These are phyloP conservation scores for Lyophyllum atratum DNA, from an alignment of 768 basidiomycete genomes.

Conservation along the genomic window DNA sequence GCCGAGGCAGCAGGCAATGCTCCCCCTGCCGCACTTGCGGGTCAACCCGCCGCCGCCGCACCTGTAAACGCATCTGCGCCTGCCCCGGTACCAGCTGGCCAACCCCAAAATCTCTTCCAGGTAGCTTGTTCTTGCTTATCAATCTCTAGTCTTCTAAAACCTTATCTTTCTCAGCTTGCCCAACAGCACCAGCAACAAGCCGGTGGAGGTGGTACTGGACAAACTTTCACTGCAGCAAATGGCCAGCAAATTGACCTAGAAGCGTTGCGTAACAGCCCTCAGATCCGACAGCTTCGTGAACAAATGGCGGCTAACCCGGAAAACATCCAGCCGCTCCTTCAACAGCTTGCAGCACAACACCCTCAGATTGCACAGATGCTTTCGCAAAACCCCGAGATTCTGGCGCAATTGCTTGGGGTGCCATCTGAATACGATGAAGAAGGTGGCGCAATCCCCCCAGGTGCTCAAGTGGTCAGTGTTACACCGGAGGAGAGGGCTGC, in stretches of 20 bases:
- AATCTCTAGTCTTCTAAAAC: neutral
- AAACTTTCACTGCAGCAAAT: slow-evolving; percentile 25
- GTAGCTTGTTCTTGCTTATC: slow-evolving; percentile 36
- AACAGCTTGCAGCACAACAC: slow-evolving; percentile 76
- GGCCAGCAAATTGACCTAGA: slow-evolving; percentile 43
- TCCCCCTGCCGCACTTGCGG: slow-evolving; percentile 34
- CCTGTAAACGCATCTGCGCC: slow-evolving; percentile 33
- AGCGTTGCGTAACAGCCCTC: slow-evolving; percentile 60
- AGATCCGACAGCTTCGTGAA: slow-evolving; percentile 73
- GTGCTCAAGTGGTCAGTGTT: slow-evolving; percentile 68
- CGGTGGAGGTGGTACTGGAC: slow-evolving; percentile 36
- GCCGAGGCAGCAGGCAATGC: slow-evolving; percentile 46
- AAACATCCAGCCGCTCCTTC: slow-evolving; percentile 75
- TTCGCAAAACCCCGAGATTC: slow-evolving; percentile 68
- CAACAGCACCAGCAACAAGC: slow-evolving; percentile 67
- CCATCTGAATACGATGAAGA: slow-evolving; percentile 44
- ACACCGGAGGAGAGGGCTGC: slow-evolving; percentile 88
- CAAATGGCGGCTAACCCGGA: slow-evolving; percentile 77
- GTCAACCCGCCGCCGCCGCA: slow-evolving; percentile 31
- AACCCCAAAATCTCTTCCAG: slow-evolving; percentile 87
- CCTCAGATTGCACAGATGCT: slow-evolving; percentile 74
- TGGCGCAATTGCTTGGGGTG: slow-evolving; percentile 64
- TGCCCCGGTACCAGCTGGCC: slow-evolving; percentile 34
- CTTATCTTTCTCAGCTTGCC: slow-evolving; percentile 52
- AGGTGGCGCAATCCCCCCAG: slow-evolving; percentile 46